phyloP scores from a whole-genome alignment of 805 yeast species.

The Candida multigemmis region DNA sequence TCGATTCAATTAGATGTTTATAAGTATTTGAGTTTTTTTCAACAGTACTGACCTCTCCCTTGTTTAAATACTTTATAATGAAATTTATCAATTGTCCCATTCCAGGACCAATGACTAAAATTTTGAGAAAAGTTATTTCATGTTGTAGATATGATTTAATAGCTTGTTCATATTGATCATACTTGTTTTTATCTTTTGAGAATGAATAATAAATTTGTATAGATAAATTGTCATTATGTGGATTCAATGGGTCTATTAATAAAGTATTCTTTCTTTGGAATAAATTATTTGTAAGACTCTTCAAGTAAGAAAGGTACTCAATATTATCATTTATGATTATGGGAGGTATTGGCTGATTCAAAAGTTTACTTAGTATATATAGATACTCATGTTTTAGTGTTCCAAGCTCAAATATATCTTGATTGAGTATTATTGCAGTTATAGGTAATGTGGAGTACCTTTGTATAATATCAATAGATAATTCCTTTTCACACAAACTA shows the following conservation, averaged over 20 bases:
- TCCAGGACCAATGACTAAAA: conserved; percentile 81
- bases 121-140: conserved; percentile 5
- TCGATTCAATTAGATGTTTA: conserved; percentile 1
- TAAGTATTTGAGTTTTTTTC: conserved; percentile 46
- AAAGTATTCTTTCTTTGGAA: no score
- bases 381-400: no score
- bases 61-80: conserved; percentile 2
- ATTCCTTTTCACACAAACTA: no score
- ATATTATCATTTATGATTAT: no score
- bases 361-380: no score
- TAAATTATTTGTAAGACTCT: no score
- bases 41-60: conserved; percentile 34
- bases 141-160: conserved; percentile 43
- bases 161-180: conserved; percentile 59
- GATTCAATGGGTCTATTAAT: conserved; percentile 62
- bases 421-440: no score
- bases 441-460: no score
- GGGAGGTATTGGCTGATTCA: no score
- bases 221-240: conserved; percentile 49
- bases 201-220: conserved; percentile 57
- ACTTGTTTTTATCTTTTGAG: conserved; percentile 64
- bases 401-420: no score
- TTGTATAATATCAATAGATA: no score
- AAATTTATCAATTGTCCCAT: conserved; percentile 69
- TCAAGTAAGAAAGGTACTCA: no score